Evolutionary conservation across 345 rosid species (phyloP).

Genomic region (Tarenaya hassleriana): DNA sequence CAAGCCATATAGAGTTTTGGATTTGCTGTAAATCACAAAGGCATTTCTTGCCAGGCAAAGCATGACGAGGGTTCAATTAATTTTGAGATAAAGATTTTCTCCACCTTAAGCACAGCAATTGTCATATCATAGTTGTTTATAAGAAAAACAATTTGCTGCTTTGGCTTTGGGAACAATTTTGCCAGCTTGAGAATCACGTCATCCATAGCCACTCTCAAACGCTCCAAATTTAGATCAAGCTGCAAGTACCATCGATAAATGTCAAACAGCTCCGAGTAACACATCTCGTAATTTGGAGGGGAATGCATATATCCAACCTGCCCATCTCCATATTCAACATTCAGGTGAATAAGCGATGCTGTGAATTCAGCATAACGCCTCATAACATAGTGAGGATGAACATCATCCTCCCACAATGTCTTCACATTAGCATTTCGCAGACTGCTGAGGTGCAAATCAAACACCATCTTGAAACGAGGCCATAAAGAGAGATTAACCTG

Average conservation of each 20-base stretch:
- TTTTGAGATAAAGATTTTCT: slow-evolving; percentile 10
- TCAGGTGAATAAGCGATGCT: slow-evolving; percentile 92
- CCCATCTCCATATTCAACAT: slow-evolving; percentile 93
- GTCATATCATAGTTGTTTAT: slow-evolving; percentile 97
- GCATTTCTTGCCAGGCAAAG: slow-evolving; percentile 13
- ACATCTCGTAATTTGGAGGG: neutral
- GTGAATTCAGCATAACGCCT: slow-evolving; percentile 98
- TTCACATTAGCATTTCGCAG: slow-evolving; percentile 81
- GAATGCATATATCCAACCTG: slow-evolving; percentile 48
- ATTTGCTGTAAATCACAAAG: slow-evolving; percentile 13
- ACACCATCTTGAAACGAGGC: slow-evolving; percentile 98
- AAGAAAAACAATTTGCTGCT: slow-evolving; percentile 78
- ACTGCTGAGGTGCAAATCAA: slow-evolving; percentile 86
- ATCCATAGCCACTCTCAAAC: slow-evolving; percentile 90
- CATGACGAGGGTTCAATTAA: slow-evolving; percentile 2
- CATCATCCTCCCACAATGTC: slow-evolving; percentile 96
- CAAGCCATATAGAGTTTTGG: neutral
- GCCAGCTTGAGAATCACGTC: slow-evolving; percentile 87
- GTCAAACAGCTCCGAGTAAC: slow-evolving; percentile 8
- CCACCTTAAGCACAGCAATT: slow-evolving; percentile 87
- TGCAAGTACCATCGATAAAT: slow-evolving; percentile 31
- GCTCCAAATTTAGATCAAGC: slow-evolving; percentile 94
- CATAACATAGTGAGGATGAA: slow-evolving; percentile 98
- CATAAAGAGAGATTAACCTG: slow-evolving; percentile 95
- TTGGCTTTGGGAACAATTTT: slow-evolving; percentile 57